Percentiles rank a stretch among this genome's conserved stretches.
These are phyloP conservation scores for Gossypioides kirkii DNA, from an alignment of 345 rosid species.

Conservation along the genomic window DNA sequence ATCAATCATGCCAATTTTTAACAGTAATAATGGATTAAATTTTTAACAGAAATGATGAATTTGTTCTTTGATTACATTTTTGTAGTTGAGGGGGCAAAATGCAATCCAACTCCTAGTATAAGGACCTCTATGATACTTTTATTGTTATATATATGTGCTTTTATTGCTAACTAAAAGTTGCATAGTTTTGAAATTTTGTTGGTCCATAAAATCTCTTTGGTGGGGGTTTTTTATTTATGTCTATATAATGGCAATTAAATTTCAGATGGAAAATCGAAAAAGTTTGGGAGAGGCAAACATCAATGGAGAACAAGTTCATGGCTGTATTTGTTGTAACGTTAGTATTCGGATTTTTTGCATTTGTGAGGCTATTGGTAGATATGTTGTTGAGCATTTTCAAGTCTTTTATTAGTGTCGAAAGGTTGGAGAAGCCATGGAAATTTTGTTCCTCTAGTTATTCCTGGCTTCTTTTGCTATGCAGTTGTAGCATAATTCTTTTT, in stretches of 20 bases:
- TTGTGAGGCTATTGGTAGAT: conserved; percentile 44
- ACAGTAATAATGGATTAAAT: no score
- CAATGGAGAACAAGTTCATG: conserved; percentile 78
- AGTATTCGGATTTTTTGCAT: conserved; percentile 49
- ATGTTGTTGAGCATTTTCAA: conserved; percentile 28
- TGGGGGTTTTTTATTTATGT: not conserved
- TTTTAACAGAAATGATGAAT: no score
- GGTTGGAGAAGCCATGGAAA: conserved; percentile 37
- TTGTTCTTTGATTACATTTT: no score
- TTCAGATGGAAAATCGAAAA: conserved; percentile 52
- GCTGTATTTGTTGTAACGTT: conserved; percentile 55
- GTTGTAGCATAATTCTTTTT: conserved; percentile 41
- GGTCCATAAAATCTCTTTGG: not conserved
- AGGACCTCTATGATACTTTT: no score
- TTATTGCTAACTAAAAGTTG: no score
- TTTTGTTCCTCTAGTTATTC: conserved; percentile 54
- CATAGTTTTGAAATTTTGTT: not conserved
- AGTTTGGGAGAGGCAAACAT: conserved; percentile 42
- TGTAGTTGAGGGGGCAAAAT: no score
- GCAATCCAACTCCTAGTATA: no score
- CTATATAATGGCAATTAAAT: conserved; percentile 5
- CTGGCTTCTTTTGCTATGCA: conserved; percentile 47
- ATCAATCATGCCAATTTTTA: no score
- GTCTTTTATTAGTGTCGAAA: conserved; percentile 24
- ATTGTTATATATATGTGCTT: no score